Percentiles rank a stretch among this genome's conserved stretches.
These are phyloP conservation scores for Fermentozyma sake DNA, from an alignment of 1,139 yeast species.

Conservation along the genomic window DNA sequence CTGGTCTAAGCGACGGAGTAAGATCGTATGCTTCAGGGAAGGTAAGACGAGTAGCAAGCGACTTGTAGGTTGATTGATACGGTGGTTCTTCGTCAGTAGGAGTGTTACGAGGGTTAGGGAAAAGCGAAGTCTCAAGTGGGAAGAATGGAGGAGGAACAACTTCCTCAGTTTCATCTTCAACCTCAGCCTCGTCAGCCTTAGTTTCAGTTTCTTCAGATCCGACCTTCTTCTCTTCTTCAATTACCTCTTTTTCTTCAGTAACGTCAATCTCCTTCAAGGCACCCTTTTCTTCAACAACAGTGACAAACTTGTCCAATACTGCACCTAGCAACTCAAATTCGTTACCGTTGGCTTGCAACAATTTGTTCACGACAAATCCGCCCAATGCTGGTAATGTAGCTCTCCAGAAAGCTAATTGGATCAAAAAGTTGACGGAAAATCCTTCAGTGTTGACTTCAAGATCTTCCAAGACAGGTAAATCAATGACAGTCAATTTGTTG, in stretches of 20 bases:
- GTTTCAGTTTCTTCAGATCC: constrained; percentile 13
- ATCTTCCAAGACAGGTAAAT: constrained; percentile 56
- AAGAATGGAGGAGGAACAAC: constrained; percentile 42
- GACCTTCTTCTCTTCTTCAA: constrained; percentile 14
- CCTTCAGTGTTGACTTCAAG: constrained; percentile 56
- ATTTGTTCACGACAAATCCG: constrained; percentile 70
- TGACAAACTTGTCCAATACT: constrained; percentile 68
- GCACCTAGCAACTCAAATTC: constrained; percentile 82
- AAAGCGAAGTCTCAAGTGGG: constrained; percentile 57
- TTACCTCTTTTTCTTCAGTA: constrained; percentile 29
- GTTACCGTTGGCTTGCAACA: constrained; percentile 76
- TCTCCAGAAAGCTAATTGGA: constrained; percentile 80
- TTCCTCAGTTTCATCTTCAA: constrained; percentile 23
- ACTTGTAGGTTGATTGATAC: constrained; percentile 36
- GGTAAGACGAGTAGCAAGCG: constrained; percentile 65
- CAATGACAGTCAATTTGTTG: constrained; percentile 50
- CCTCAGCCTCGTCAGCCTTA: constrained; percentile 10
- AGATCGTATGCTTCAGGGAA: constrained; percentile 78
- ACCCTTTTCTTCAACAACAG: constrained; percentile 42
- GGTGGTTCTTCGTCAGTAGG: constrained; percentile 35
- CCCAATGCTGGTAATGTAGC: constrained; percentile 58
- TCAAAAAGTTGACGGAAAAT: constrained; percentile 67
- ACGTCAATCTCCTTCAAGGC: constrained; percentile 46
- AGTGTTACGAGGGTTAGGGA: constrained; percentile 48
- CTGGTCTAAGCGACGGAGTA: constrained; percentile 70